Conservation (phyloP, 257 asterid genomes). For the Pogostemon cablin region DNA sequence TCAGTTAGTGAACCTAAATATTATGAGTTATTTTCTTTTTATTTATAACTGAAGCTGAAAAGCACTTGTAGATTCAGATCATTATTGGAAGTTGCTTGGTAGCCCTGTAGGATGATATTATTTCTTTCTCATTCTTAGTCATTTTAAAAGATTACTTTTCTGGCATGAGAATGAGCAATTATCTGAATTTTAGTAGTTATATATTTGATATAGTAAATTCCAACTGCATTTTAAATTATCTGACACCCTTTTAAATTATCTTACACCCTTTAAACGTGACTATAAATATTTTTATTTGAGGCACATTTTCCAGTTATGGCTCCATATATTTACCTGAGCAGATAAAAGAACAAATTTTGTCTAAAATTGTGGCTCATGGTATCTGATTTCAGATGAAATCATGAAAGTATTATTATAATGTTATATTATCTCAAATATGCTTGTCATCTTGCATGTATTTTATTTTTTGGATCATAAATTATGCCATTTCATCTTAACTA, state of each 20-base stretch:
- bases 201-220: neutral
- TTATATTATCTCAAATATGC: conserved; percentile 18
- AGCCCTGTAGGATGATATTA: neutral
- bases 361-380: neutral
- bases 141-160: neutral
- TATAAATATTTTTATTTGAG: too few relatives aligned
- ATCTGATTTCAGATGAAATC: neutral
- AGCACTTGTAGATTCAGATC: neutral
- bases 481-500: neutral
- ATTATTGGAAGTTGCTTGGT: neutral
- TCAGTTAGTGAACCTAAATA: neutral
- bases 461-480: neutral
- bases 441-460: conserved; percentile 15
- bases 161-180: neutral
- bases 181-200: neutral
- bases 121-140: conserved; percentile 12
- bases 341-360: too few relatives aligned
- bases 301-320: neutral
- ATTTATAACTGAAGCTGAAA: neutral
- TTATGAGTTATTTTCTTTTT: neutral
- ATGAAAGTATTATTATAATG: neutral
- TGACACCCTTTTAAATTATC: neutral
- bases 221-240: neutral
- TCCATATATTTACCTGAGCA: neutral
- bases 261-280: too few relatives aligned